Evolutionary conservation across 1,139 yeast species (phyloP).

Genomic region (Keqinozyma sinolaborantium): DNA sequence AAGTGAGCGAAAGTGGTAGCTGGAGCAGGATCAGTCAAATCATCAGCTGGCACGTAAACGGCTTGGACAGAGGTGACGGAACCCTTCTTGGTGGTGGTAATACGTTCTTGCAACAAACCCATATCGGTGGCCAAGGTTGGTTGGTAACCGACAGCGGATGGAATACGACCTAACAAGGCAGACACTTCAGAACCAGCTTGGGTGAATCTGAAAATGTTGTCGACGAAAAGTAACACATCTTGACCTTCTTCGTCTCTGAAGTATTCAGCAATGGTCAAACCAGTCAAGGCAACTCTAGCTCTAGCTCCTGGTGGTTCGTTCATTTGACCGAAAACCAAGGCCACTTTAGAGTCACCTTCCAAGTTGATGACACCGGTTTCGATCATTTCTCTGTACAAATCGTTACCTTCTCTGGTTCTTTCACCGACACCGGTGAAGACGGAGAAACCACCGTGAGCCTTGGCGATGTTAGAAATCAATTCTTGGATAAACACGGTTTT

Average conservation of each 20-base stretch:
- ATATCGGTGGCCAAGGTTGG: constrained; percentile 99
- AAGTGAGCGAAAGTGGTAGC: constrained; percentile 99
- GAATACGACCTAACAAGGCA: constrained; percentile 99
- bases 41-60: constrained; percentile 99
- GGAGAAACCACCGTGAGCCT: constrained; percentile 99
- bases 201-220: constrained; percentile 99
- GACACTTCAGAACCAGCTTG: constrained; percentile 99
- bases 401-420: constrained; percentile 99
- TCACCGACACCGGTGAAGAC: constrained; percentile 99
- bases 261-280: constrained; percentile 99
- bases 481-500: constrained; percentile 99
- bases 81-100: constrained; percentile 99
- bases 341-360: constrained; percentile 99
- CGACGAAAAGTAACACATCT: constrained; percentile 98
- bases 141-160: constrained; percentile 99
- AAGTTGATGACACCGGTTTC: constrained; percentile 99
- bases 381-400: constrained; percentile 99
- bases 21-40: constrained; percentile 99
- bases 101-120: constrained; percentile 99
- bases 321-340: constrained; percentile 99
- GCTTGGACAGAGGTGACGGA: constrained; percentile 99
- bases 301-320: constrained; percentile 99
- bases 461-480: constrained; percentile 98
- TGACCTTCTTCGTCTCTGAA: constrained; percentile 99
- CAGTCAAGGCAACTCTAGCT: constrained; percentile 99